A percentile compares a stretch with the other conserved stretches of the same genome.
These are phyloP conservation scores for Talaromyces borbonicus DNA, from an alignment of 495 filamentous ascomycete species.

Conservation along the genomic window DNA sequence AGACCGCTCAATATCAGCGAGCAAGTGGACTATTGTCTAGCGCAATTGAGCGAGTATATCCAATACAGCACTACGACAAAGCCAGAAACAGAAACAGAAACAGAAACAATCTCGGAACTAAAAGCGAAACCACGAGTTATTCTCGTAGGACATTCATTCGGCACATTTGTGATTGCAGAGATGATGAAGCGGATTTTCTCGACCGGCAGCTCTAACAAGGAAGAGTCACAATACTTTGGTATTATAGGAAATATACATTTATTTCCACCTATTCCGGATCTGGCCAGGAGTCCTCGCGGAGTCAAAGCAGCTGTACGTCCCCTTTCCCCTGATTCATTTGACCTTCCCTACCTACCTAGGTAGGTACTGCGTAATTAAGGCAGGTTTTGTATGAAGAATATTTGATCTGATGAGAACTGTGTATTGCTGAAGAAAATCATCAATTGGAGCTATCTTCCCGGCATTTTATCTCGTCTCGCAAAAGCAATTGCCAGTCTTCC, in stretches of 20 bases:
- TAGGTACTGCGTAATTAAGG: neutral
- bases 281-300: conserved; percentile 57
- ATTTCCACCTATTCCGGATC: conserved; percentile 70
- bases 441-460: conserved; percentile 5
- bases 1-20: conserved; percentile 3
- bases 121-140: conserved; percentile 42
- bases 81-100: neutral
- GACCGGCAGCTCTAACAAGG: conserved; percentile 15
- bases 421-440: neutral
- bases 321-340: neutral
- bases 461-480: conserved; percentile 1
- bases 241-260: conserved; percentile 55
- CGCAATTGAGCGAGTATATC: neutral
- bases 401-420: neutral
- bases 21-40: conserved; percentile 1
- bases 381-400: neutral
- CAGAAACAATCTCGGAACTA: neutral
- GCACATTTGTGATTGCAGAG: conserved; percentile 69
- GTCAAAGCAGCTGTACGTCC: neutral
- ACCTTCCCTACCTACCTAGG: neutral
- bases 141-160: conserved; percentile 77
- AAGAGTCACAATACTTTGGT: conserved; percentile 22
- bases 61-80: neutral
- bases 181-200: conserved; percentile 43
- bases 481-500: neutral